Evolutionary conservation across 1,284 basidiomycete species (phyloP).

Genomic region (Heterobasidion parviporum): DNA sequence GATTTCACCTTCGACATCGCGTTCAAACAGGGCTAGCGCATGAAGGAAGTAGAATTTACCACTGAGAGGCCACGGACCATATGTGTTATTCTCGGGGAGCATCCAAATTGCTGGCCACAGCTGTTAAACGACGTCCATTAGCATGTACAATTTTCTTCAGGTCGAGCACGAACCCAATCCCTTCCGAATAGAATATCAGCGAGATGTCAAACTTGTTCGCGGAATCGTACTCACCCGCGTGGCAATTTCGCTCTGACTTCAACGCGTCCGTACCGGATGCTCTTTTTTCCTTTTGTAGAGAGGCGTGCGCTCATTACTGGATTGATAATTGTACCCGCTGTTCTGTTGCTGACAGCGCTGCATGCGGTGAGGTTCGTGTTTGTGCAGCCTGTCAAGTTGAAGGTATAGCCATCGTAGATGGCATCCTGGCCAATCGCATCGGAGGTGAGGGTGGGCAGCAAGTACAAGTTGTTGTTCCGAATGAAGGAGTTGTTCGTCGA

Average conservation of each 20-base stretch:
- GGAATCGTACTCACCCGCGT: conserved; percentile 28
- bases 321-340: conserved; percentile 59
- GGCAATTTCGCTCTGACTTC: conserved; percentile 80
- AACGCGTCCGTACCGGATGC: conserved; percentile 74
- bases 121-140: conserved; percentile 19
- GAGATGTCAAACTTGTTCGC: too few species aligned
- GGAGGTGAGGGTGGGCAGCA: conserved; percentile 79
- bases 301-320: conserved; percentile 79
- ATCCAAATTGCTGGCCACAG: conserved; percentile 83
- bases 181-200: too few species aligned
- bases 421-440: conserved; percentile 57
- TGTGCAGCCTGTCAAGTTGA: conserved; percentile 78
- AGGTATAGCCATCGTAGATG: conserved; percentile 60
- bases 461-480: conserved; percentile 68
- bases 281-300: conserved; percentile 63
- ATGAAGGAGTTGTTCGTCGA: conserved; percentile 77
- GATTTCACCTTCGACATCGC: conserved; percentile 50
- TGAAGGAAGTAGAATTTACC: conserved; percentile 24
- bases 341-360: conserved; percentile 51
- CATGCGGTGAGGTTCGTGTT: conserved; percentile 49
- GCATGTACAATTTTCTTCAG: not conserved
- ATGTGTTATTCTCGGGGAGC: conserved; percentile 71
- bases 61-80: conserved; percentile 76
- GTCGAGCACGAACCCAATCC: not conserved
- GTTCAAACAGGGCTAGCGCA: not conserved